Evolutionary conservation across 2,329 filamentous ascomycete genomes (phyloP), one percentile per base, ranked within the genome.

Genomic region (Aspergillus sclerotialis): DNA sequence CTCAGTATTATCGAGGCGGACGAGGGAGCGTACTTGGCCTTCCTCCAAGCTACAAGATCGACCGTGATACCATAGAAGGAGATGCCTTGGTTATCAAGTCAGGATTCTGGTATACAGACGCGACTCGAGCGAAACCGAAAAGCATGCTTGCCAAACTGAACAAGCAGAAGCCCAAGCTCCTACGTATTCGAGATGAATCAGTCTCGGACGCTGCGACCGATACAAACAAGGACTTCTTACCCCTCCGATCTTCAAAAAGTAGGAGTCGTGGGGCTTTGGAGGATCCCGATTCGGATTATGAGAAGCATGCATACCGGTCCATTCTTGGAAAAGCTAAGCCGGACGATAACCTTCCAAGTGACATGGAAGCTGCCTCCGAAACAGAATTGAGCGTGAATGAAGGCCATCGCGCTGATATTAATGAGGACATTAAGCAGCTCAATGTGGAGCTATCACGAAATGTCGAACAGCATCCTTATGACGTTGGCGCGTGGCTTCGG

Each of bases 401-500:
- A 5, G 45, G 44, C 14, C 60, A 60, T 15, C 55, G 56, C n/a
- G 43, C 51, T 35, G 60, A 56, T 23, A 45, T 56, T 7, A 63
- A 69, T 32, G 64, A 70, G 18, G 66, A 72, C 2, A 55, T 74
- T 15, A 52, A 54, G 32, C 40, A 52, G 19, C 55, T 44, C 13
- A 60, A 66, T 39, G 52, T 81, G 0, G 67, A 79, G 33, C 66
- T 95, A 6, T 76, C 73, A 3, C 75, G 72, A 9, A 70, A 58
- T 18, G 78, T 87, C 21, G 78, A 82, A 36, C 68, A 81, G 1
- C 58, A 76, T 14, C 85, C 88, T 1, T 58, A 70, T 5, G 75
- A 93, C 49, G 68, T 84, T 13, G 65, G 78, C 27, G 70, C 78
- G 12, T 96, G 90, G 90, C 59, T 93, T 11, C 70, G 76, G 24